Conservation (phyloP, 1,284 basidiomycete species). For the Schizophyllum amplum region DNA sequence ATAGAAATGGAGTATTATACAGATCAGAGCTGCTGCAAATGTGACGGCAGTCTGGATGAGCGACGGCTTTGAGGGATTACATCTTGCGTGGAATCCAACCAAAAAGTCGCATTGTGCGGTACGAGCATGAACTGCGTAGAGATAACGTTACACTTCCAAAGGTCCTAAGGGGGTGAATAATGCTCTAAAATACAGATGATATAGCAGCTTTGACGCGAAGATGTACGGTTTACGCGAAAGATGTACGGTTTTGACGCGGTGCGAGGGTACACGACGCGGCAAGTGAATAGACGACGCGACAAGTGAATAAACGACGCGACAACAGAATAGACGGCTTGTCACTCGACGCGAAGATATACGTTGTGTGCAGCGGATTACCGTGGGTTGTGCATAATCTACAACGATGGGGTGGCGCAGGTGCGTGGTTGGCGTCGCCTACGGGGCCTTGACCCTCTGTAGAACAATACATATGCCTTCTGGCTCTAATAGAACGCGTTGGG, state of each 20-base stretch:
- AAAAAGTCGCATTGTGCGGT: not conserved
- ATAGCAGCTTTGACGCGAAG: conserved; percentile 21
- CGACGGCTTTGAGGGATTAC: too few relatives aligned
- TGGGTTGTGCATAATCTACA: not conserved
- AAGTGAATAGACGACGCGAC: too few relatives aligned
- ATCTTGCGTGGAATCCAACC: not conserved
- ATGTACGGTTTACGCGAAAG: conserved; percentile 16
- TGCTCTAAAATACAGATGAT: conserved; percentile 23
- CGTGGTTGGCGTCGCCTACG: too few relatives aligned
- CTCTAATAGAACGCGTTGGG: conserved; percentile 39
- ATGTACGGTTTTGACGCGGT: too few relatives aligned
- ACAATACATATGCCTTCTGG: conserved; percentile 83
- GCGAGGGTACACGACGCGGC: too few relatives aligned
- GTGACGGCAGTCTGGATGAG: too few relatives aligned
- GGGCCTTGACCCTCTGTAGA: conserved; percentile 57
- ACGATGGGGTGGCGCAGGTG: too few relatives aligned
- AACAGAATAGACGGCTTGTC: too few relatives aligned
- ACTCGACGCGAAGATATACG: too few relatives aligned
- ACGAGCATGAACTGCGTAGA: not conserved
- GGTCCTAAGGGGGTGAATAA: conserved; percentile 20
- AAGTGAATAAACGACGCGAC: too few relatives aligned
- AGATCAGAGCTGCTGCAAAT: too few relatives aligned
- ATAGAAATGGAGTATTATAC: too few relatives aligned
- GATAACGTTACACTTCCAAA: not conserved
- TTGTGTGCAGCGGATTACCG: not conserved